These are phyloP conservation scores for Vitis rupestris DNA, from an alignment of 164 flowering plant genomes.

Conservation along the genomic window DNA sequence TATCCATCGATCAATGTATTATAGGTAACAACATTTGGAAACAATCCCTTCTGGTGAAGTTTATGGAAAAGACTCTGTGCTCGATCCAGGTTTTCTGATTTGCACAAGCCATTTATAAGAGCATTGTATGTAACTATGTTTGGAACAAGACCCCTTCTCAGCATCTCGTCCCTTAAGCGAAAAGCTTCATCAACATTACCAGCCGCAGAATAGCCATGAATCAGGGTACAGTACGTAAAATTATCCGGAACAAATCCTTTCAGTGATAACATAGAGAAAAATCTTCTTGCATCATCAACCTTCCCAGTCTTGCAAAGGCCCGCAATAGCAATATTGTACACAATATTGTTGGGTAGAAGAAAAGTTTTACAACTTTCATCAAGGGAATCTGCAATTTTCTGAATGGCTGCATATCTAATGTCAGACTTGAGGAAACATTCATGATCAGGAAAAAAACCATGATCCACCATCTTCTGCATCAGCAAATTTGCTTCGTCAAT, in stretches of 20 bases:
- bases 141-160: constrained; percentile 57
- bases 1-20: constrained; percentile 69
- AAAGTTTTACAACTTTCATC: constrained; percentile 33
- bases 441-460: constrained; percentile 24
- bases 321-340: constrained; percentile 64
- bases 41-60: constrained; percentile 50
- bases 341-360: constrained; percentile 46
- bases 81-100: constrained; percentile 65
- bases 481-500: constrained; percentile 61
- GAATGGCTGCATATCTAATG: constrained; percentile 13
- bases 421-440: constrained; percentile 17
- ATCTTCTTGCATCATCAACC: constrained; percentile 49
- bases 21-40: constrained; percentile 64
- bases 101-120: constrained; percentile 76
- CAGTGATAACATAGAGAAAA: constrained; percentile 36
- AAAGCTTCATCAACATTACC: constrained; percentile 77
- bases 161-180: constrained; percentile 70
- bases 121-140: constrained; percentile 67
- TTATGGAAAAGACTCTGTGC: constrained; percentile 69
- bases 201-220: constrained; percentile 56
- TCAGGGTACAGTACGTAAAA: constrained; percentile 69
- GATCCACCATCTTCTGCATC: constrained; percentile 60
- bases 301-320: constrained; percentile 74
- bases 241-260: constrained; percentile 73
- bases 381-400: constrained; percentile 41